Percentiles rank a stretch among this genome's conserved stretches.
Evolutionary conservation across 768 basidiomycete genomes (phyloP).

Genomic region (Trametes gibbosa): DNA sequence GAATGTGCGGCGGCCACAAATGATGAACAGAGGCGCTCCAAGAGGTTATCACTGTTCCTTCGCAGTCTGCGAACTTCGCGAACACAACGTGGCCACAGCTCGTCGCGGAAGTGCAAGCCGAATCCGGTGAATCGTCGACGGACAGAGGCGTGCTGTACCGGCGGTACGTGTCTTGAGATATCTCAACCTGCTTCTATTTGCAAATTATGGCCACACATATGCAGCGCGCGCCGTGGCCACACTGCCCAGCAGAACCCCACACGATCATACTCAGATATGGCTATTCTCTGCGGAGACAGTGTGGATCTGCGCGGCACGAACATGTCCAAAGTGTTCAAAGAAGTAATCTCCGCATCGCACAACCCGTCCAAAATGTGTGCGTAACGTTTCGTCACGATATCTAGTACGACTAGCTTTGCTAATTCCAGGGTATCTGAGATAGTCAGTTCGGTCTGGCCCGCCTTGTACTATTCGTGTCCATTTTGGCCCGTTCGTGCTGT

Average conservation of each 20-base stretch:
- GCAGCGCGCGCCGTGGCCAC: neutral
- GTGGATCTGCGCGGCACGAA: neutral
- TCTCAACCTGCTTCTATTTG: neutral
- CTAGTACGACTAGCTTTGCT: neutral
- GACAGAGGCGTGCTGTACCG: neutral
- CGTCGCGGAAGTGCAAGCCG: neutral
- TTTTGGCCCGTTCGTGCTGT: conserved; percentile 14
- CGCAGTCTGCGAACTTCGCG: conserved; percentile 1
- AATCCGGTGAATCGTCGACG: neutral
- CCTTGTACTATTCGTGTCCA: conserved; percentile 1
- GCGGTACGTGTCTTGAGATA: neutral
- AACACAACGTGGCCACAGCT: conserved; percentile 3
- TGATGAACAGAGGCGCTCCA: neutral
- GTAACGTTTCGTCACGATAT: neutral
- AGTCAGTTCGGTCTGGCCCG: conserved; percentile 3
- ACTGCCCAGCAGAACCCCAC: neutral
- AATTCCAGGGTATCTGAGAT: neutral
- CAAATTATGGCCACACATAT: neutral
- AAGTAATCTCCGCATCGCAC: neutral
- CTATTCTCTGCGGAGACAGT: conserved; percentile 11
- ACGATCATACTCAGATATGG: neutral
- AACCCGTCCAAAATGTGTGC: conserved; percentile 8
- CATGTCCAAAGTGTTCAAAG: conserved; percentile 7
- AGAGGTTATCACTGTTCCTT: neutral
- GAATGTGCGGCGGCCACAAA: too few relatives aligned